Conservation (phyloP, 805 yeast species). For the Schizosaccharomyces osmophilus region DNA sequence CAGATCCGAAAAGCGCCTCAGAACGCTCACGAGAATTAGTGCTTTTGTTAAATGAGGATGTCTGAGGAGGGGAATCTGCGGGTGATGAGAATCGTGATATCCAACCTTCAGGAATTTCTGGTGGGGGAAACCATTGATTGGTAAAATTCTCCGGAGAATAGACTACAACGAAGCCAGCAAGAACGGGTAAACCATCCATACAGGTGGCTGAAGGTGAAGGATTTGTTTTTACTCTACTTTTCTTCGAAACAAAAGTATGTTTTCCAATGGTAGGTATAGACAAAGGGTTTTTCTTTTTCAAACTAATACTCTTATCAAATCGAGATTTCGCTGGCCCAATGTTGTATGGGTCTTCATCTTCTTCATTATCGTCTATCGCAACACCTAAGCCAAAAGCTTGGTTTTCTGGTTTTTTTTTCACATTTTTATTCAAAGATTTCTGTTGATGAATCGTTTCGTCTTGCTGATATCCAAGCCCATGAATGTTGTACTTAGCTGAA, state of each 20-base stretch:
- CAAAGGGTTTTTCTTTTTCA: background rate
- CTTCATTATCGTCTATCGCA: constrained; percentile 10
- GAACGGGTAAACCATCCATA: constrained; percentile 7
- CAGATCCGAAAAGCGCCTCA: background rate
- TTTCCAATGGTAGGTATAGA: background rate
- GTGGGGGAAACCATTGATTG: constrained; percentile 4
- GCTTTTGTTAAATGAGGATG: constrained; percentile 6
- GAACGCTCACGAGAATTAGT: background rate
- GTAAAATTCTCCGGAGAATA: background rate
- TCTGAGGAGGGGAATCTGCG: constrained; percentile 3
- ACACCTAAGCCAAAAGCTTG: constrained; percentile 9
- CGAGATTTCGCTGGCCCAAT: constrained; percentile 4
- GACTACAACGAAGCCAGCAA: constrained; percentile 4
- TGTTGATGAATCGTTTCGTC: background rate
- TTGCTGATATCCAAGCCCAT: background rate
- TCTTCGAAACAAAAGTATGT: constrained; percentile 4
- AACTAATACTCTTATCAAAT: constrained; percentile 4
- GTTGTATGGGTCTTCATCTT: constrained; percentile 8
- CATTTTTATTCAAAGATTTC: background rate
- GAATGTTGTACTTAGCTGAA: background rate
- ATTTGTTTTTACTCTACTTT: background rate
- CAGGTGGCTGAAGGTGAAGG: constrained; percentile 1
- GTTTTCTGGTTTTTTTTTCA: background rate
- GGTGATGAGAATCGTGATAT: constrained; percentile 2
- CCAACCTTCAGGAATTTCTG: constrained; percentile 5